Percentiles rank a stretch among this genome's conserved stretches.
Evolutionary conservation across 345 rosid genomes (phyloP).

Genomic region (Salix udensis): DNA sequence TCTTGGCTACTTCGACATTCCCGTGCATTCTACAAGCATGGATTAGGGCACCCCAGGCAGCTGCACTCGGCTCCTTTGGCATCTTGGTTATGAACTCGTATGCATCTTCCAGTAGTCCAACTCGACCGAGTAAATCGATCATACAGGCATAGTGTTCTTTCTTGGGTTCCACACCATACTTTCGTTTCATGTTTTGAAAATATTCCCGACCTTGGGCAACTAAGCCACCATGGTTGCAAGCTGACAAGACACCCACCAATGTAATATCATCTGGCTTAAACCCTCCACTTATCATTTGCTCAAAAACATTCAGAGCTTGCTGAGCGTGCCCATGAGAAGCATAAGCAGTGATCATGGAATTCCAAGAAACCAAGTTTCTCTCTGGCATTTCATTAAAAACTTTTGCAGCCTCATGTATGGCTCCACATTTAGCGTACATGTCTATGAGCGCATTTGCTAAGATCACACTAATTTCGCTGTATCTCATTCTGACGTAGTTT

Average conservation of each 20-base stretch:
- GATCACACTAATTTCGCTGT: slow-evolving; percentile 21
- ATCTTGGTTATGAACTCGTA: slow-evolving; percentile 23
- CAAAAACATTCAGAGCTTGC: slow-evolving; percentile 35
- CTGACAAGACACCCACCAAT: slow-evolving; percentile 38
- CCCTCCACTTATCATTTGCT: slow-evolving; percentile 19
- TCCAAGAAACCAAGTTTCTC: slow-evolving; percentile 41
- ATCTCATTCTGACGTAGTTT: slow-evolving; percentile 8
- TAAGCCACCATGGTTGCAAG: slow-evolving; percentile 42
- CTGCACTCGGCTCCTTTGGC: slow-evolving; percentile 37
- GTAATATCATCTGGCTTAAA: slow-evolving; percentile 37
- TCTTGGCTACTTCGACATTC: slow-evolving; percentile 30
- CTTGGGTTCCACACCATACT: slow-evolving; percentile 30
- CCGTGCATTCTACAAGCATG: slow-evolving; percentile 36
- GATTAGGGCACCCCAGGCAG: slow-evolving; percentile 45
- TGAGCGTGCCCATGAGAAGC: slow-evolving; percentile 36
- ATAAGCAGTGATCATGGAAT: slow-evolving; percentile 37
- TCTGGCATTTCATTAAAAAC: slow-evolving; percentile 24
- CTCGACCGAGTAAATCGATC: slow-evolving; percentile 38
- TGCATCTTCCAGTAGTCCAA: slow-evolving; percentile 34
- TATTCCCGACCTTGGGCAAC: slow-evolving; percentile 27
- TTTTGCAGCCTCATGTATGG: slow-evolving; percentile 23
- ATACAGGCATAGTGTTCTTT: slow-evolving; percentile 43
- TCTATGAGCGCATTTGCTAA: slow-evolving; percentile 33
- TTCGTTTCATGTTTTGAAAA: slow-evolving; percentile 24
- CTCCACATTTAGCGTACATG: slow-evolving; percentile 49